Conservation (phyloP, 345 rosid genomes). For the Geranium rotundifolium region DNA sequence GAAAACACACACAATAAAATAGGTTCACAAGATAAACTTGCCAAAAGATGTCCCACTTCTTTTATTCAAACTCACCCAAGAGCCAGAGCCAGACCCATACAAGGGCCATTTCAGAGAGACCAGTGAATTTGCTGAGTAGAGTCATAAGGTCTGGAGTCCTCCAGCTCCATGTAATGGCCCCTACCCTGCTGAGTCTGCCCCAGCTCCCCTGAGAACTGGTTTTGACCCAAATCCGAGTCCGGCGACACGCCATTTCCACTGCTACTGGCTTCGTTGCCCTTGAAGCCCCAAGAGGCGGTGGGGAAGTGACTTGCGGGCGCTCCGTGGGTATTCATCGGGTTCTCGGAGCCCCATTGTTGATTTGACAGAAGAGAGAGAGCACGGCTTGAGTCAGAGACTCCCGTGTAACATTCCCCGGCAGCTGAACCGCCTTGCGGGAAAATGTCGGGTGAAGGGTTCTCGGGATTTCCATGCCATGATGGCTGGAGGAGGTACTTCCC, state of each 20-base stretch:
- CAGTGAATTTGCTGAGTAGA: not conserved
- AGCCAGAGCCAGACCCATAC: not conserved
- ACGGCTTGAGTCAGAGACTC: conserved; percentile 59
- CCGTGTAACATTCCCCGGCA: conserved; percentile 57
- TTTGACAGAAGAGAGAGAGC: conserved; percentile 99
- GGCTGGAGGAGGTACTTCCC: conserved; percentile 25
- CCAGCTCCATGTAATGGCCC: conserved; percentile 47
- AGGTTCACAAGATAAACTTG: too few species aligned
- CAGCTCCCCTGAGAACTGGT: conserved; percentile 32
- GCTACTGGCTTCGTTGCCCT: conserved; percentile 28
- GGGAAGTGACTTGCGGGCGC: conserved; percentile 33
- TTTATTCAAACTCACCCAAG: not conserved
- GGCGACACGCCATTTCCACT: conserved; percentile 30
- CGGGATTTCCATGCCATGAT: conserved; percentile 33
- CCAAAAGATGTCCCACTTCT: not conserved
- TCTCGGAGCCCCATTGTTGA: conserved; percentile 48
- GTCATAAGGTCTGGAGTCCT: conserved; percentile 44
- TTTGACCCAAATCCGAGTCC: conserved; percentile 39
- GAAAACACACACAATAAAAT: too few species aligned
- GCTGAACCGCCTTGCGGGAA: conserved; percentile 36
- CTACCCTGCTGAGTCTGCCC: conserved; percentile 45
- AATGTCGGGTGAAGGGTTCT: conserved; percentile 35
- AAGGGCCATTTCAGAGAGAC: not conserved
- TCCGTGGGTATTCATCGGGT: conserved; percentile 28
- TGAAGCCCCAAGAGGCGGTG: conserved; percentile 42